A percentile compares a stretch with the other conserved stretches of the same genome.
Evolutionary conservation across 768 basidiomycete species (phyloP).

Genomic region (Cystobasidium ongulense): DNA sequence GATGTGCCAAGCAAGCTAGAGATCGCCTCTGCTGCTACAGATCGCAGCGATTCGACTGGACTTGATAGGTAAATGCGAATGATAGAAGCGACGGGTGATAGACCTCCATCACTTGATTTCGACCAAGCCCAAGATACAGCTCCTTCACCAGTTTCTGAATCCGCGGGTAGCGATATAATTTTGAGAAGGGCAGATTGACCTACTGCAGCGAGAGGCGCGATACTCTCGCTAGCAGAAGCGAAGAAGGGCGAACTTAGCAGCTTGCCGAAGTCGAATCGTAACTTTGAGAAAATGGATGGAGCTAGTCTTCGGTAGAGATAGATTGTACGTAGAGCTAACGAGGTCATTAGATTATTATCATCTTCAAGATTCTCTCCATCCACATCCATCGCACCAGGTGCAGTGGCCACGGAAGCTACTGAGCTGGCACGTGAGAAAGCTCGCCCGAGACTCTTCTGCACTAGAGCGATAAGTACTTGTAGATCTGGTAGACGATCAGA

Average conservation of each 20-base stretch:
- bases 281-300: constrained; percentile 64
- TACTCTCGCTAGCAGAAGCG: constrained; percentile 42
- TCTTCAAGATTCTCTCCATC: constrained; percentile 49
- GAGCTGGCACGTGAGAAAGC: constrained; percentile 41
- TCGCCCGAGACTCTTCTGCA: constrained; percentile 50
- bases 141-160: constrained; percentile 47
- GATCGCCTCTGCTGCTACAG: constrained; percentile 55
- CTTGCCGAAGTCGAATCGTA: constrained; percentile 77
- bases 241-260: constrained; percentile 47
- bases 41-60: constrained; percentile 51
- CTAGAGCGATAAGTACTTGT: constrained; percentile 73
- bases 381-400: constrained; percentile 32
- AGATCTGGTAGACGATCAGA: constrained; percentile 66
- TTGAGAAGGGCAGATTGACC: constrained; percentile 62
- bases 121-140: constrained; percentile 24
- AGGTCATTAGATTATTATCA: constrained; percentile 54
- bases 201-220: constrained; percentile 65
- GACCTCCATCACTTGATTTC: constrained; percentile 22
- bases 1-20: constrained; percentile 59
- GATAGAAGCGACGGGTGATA: constrained; percentile 59
- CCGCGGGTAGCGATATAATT: constrained; percentile 66
- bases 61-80: constrained; percentile 57
- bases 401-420: constrained; percentile 39
- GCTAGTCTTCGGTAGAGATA: constrained; percentile 74
- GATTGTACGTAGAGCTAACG: constrained; percentile 67